phyloP scores from a whole-genome alignment of 176 grass and related monocot species.

The Eragrostis nindensis region DNA sequence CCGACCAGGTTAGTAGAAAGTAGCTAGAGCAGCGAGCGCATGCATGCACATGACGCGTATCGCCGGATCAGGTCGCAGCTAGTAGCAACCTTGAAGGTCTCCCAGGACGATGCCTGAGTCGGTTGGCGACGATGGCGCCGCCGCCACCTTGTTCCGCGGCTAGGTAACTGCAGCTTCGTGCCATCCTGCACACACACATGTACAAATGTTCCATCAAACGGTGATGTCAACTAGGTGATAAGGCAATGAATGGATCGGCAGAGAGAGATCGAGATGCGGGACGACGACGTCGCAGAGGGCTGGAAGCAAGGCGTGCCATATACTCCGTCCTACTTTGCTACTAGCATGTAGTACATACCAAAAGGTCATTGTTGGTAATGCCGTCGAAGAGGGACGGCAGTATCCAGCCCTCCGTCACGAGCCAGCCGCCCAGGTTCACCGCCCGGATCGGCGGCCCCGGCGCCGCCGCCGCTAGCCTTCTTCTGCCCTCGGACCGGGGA shows the following conservation, averaged over 20 bases:
- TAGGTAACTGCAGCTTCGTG: constrained; percentile 67
- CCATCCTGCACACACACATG: constrained; percentile 60
- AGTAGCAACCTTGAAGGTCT: constrained; percentile 86
- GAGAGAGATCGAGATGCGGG: not conserved
- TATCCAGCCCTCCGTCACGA: constrained; percentile 80
- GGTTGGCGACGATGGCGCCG: constrained; percentile 50
- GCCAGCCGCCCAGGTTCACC: constrained; percentile 77
- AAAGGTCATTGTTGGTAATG: constrained; percentile 64
- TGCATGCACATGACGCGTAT: no score
- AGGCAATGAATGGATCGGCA: no score
- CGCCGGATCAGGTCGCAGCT: no score
- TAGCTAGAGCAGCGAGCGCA: no score
- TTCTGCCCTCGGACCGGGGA: not conserved
- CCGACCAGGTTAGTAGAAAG: no score
- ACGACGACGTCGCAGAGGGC: not conserved
- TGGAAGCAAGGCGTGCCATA: not conserved
- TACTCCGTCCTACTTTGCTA: not conserved
- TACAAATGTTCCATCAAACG: no score
- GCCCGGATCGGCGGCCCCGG: constrained; percentile 41
- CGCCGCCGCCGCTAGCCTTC: not conserved
- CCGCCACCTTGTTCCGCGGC: constrained; percentile 64
- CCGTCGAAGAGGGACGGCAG: constrained; percentile 65
- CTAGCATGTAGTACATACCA: constrained; percentile 35
- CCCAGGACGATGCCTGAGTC: constrained; percentile 56
- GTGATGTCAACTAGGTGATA: no score